Evolutionary conservation across 2,329 filamentous ascomycete species (phyloP).

Genomic region (Karstenula rhodostoma): DNA sequence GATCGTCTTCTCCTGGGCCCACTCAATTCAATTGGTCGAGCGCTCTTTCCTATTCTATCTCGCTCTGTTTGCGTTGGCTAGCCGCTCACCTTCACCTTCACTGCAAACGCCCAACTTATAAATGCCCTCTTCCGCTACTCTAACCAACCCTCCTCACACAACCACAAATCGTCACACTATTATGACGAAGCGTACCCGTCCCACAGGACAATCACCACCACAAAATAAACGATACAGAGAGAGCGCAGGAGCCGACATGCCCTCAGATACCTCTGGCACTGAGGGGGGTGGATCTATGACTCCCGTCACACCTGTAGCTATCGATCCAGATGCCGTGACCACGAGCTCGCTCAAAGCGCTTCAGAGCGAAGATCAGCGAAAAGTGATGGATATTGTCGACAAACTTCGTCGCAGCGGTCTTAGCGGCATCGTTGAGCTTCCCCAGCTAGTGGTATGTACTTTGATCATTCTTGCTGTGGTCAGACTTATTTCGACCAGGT

Average conservation of each 20-base stretch:
- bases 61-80: neutral
- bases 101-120: neutral
- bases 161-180: too few relatives aligned
- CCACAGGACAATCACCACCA: neutral
- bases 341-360: conserved; percentile 52
- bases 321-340: conserved; percentile 31
- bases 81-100: neutral
- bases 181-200: neutral
- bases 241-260: neutral
- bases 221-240: too few relatives aligned
- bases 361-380: conserved; percentile 55
- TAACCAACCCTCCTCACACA: too few relatives aligned
- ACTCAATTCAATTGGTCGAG: neutral
- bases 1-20: too few relatives aligned
- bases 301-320: neutral
- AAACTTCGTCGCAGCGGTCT: conserved; percentile 59
- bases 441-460: conserved; percentile 35
- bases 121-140: neutral
- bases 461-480: conserved; percentile 31
- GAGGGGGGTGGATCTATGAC: neutral
- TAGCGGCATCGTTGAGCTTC: conserved; percentile 40
- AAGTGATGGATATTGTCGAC: conserved; percentile 63
- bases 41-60: neutral
- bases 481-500: conserved; percentile 57
- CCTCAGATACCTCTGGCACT: neutral